Evolutionary conservation across 371 early-diverging fungal genomes (phyloP).

Genomic region (Mucor plumbeus): DNA sequence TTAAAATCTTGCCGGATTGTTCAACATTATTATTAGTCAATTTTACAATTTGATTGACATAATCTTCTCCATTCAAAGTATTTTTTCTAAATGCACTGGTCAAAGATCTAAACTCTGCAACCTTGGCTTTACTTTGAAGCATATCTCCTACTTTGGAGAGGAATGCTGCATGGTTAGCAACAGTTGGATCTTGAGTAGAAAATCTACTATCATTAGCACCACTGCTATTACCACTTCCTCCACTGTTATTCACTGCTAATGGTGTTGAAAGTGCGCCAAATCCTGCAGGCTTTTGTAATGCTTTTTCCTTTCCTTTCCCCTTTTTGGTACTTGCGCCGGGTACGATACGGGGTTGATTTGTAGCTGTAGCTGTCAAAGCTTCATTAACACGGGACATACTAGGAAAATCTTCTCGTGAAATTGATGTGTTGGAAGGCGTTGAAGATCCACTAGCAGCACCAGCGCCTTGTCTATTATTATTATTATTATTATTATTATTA

Average conservation of each 20-base stretch:
- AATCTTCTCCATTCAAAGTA: conserved; percentile 58
- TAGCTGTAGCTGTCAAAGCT: conserved; percentile 1
- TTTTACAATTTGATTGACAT: conserved; percentile 57
- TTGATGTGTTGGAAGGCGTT: neutral
- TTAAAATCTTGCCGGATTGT: conserved; percentile 56
- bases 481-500: neutral
- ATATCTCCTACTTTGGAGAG: conserved; percentile 53
- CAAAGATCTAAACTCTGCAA: conserved; percentile 65
- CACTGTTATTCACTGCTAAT: neutral
- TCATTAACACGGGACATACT: conserved; percentile 12
- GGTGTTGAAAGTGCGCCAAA: conserved; percentile 36
- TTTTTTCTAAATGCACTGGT: conserved; percentile 61
- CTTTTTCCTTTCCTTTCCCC: conserved; percentile 14
- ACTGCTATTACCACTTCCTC: neutral
- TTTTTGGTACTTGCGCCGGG: conserved; percentile 25
- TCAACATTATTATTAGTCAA: conserved; percentile 53
- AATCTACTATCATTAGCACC: neutral
- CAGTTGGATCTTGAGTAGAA: neutral
- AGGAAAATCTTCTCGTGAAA: conserved; percentile 2
- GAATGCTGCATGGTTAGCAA: conserved; percentile 47
- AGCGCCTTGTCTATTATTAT: neutral
- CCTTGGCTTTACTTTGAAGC: conserved; percentile 50
- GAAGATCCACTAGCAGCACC: neutral
- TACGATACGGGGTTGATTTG: conserved; percentile 10
- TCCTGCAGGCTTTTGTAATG: conserved; percentile 36